Evolutionary conservation across 768 basidiomycete species (phyloP).

Genomic region (Termitomyces titanicus): DNA sequence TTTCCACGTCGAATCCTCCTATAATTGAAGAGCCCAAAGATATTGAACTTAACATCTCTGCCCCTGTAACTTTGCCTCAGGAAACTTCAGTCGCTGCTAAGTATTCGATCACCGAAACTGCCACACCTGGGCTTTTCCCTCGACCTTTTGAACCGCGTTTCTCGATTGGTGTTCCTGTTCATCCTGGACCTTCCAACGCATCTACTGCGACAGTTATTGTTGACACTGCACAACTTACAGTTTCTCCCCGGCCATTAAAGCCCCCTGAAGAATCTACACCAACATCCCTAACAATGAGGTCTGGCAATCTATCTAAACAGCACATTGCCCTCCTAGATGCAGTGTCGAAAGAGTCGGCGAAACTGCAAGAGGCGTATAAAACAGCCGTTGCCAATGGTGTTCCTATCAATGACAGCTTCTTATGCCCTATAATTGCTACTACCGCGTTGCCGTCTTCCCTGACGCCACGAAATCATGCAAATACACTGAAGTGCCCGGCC

Average conservation of each 20-base stretch:
- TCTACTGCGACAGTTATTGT: not conserved
- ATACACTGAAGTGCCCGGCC: conserved; percentile 4
- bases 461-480: not conserved
- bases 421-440: conserved; percentile 3
- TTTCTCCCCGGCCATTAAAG: conserved; percentile 12
- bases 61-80: not conserved
- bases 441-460: not conserved
- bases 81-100: not conserved
- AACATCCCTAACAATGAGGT: conserved; percentile 34
- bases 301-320: conserved; percentile 53
- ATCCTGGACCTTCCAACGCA: not conserved
- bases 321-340: conserved; percentile 70
- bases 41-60: not conserved
- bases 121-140: not conserved
- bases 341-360: conserved; percentile 71
- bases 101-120: not conserved
- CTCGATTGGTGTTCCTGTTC: not conserved
- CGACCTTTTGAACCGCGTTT: not conserved
- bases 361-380: conserved; percentile 40
- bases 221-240: not conserved
- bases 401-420: conserved; percentile 8
- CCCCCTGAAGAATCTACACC: not conserved
- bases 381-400: conserved; percentile 12
- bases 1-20: not conserved
- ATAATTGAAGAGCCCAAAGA: not conserved